A percentile compares a stretch with the other conserved stretches of the same genome.
Evolutionary conservation across 176 grass and related monocot genomes (phyloP).

Genomic region (Lolium rigidum): DNA sequence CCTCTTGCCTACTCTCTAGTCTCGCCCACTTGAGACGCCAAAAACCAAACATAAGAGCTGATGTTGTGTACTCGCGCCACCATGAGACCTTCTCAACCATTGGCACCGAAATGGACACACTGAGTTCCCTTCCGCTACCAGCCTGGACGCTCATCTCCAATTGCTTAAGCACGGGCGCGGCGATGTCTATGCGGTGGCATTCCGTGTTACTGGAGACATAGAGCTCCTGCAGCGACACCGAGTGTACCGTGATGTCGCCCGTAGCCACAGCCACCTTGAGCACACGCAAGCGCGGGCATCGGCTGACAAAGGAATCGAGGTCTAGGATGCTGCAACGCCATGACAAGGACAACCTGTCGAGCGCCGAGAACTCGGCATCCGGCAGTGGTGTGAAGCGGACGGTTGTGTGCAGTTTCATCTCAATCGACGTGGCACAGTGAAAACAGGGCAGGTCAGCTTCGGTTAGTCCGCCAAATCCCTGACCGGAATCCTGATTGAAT

Average conservation of each 20-base stretch:
- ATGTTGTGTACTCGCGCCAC: background rate
- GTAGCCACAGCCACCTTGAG: background rate
- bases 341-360: no score
- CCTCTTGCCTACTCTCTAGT: background rate
- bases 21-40: background rate
- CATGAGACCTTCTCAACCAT: background rate
- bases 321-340: no score
- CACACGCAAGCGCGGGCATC: no score
- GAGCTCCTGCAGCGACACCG: background rate
- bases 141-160: background rate
- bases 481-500: background rate
- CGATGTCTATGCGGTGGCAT: background rate
- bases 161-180: background rate
- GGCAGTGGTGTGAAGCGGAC: no score
- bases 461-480: no score
- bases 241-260: background rate
- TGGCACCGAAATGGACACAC: background rate
- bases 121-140: background rate
- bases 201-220: rapidly evolving
- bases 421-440: no score
- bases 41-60: background rate
- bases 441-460: background rate
- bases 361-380: no score
- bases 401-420: no score
- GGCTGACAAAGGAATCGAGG: no score